Evolutionary conservation across 1,139 yeast genomes (phyloP), one percentile per base, ranked within the genome.

Genomic region (Debaryomycetaceae sp.): DNA sequence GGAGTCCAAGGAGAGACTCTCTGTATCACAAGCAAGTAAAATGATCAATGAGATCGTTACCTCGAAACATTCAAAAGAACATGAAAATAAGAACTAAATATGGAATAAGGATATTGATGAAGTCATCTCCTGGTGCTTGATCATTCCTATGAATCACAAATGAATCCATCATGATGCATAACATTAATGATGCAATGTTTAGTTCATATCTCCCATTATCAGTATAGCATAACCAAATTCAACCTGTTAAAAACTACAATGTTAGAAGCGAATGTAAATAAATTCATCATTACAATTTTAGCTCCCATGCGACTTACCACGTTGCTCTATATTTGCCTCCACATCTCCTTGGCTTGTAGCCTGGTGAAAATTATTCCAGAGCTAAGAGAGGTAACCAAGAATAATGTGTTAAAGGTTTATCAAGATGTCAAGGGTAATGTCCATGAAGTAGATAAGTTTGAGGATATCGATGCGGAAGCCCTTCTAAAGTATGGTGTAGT

Each of bases 1-100:
- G 3, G 42, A 42, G 7, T 13, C 49, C 6, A 38, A 42, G 39
- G 41, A 48, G 2, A 47, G 50, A 6, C 46, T 50, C 6, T 47
- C 57, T 2, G 47, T 57, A 17, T 46, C 54, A 6, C 57, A 56
- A 20, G 59, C 59, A 9, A 53, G 55, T 34, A 51, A 47, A 37
- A 52, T 58, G 24, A 51, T 58, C 23, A 52, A 55, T 39, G 61
- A 58, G 35, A 48, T 58, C 41, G 50, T 57, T 1, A 36, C 39
- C 22, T 14, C 37, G 9, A 36, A 44, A n/a, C 29, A 38, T 5
- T 9, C 34, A 39, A 34, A 38, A 34, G 31, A 22, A 5, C 5
- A 6, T 20, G 34, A 38, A 13, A 38, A 38, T n/a, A 29, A 39
- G 34, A n/a, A 42, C 20, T 17, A 17, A 17, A 17, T 17, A 17